These are phyloP conservation scores for Clathrospora elynae DNA, from an alignment of 2,329 filamentous ascomycete genomes.

Conservation along the genomic window DNA sequence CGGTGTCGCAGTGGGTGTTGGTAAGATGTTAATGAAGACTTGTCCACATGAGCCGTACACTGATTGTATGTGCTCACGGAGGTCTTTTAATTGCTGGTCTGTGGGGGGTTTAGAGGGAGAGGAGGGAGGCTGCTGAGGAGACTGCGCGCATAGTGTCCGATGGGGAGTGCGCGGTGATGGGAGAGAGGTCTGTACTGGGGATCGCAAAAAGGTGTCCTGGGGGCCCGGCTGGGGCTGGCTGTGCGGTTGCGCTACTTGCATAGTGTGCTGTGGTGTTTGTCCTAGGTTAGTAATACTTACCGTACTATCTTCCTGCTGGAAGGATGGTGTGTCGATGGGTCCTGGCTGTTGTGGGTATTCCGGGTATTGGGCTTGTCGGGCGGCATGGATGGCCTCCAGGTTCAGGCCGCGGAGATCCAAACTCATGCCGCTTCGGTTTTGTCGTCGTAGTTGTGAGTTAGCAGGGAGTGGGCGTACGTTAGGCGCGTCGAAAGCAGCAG, in stretches of 20 bases:
- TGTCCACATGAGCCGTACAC: constrained; percentile 51
- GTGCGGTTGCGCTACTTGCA: constrained; percentile 91
- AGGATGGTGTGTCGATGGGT: constrained; percentile 37
- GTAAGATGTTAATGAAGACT: constrained; percentile 56
- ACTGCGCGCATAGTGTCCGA: constrained; percentile 40
- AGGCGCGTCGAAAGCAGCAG: constrained; percentile 74
- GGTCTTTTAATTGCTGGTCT: constrained; percentile 50
- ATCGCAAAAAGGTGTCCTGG: constrained; percentile 47
- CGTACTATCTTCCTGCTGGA: constrained; percentile 57
- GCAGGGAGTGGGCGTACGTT: constrained; percentile 70
- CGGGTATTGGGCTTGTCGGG: constrained; percentile 49
- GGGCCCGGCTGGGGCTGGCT: constrained; percentile 78
- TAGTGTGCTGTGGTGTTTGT: constrained; percentile 73
- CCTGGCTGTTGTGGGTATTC: constrained; percentile 41
- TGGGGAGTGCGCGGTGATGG: constrained; percentile 43
- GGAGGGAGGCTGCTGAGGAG: constrained; percentile 40
- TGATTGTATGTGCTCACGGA: constrained; percentile 52
- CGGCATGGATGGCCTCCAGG: constrained; percentile 49
- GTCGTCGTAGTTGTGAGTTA: constrained; percentile 57
- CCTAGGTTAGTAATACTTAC: constrained; percentile 65
- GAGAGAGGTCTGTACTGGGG: constrained; percentile 48
- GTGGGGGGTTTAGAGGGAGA: constrained; percentile 45
- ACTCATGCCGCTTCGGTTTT: constrained; percentile 82
- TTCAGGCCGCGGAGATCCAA: constrained; percentile 71
- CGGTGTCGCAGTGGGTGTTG: constrained; percentile 57